Evolutionary conservation across 345 rosid species (phyloP), one percentile per base, ranked within the genome.

Genomic region (Syzygium grande): DNA sequence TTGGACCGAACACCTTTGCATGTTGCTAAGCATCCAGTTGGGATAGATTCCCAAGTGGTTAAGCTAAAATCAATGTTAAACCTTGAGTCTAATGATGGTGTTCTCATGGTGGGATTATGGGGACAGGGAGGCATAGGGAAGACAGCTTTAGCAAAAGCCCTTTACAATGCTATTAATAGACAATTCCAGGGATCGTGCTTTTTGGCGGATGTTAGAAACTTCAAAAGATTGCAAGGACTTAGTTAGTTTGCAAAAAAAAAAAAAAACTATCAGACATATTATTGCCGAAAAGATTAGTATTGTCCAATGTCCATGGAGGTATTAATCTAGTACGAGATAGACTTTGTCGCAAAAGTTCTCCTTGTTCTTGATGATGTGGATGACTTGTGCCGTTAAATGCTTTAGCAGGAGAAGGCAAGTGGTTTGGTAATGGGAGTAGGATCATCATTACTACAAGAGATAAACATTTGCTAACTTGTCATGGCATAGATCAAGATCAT

Each of bases 181-280:
- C 77, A 63, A 29, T 63, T 63, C 29, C 41, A 29, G 0, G 41
- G 22, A 15, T 63, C 77, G 7, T 14, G 41, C 15, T 4, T 63
- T 3, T 0, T 29, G 0, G 22, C 1, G 29, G 15, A 63, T 63
- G 5, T 63, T 63, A 1, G 77, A 63, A 63, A 4, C 21, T 29
- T 63, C 77, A 3, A 29, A 63, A 63, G 11, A 3, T 29, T 3
- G 0, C 0, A 63, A 3, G 10, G 77, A 2, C 7, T 15, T 63
- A 29, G 77, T 15, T 63, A 0, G 2, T 0, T 29, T 63, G 77
- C 77, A 63, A 63, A 1, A 14, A 1, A n/a, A n/a, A n/a, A n/a
- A n/a, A n/a, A 29, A 29, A 29, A 15, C 38, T 63, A 14, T 1
- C 0, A 0, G 41, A 63, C 0, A 3, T 63, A 0, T 63, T 63